Conservation (phyloP, 1,284 basidiomycete species). For the Pseudozyma sp. region DNA sequence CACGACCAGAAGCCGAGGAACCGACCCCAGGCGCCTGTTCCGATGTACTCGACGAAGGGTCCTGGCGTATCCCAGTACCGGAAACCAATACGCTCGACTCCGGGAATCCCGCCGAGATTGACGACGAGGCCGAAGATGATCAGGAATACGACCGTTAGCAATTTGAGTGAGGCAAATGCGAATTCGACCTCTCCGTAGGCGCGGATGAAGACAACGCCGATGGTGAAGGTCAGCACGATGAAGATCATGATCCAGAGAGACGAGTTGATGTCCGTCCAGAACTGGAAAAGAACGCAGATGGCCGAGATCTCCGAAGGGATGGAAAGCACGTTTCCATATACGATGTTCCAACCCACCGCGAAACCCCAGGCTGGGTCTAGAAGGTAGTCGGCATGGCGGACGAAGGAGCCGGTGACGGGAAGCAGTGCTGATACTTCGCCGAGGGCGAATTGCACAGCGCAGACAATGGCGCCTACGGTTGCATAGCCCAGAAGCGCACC, state of each 20-base stretch:
- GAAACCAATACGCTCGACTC: slow-evolving; percentile 53
- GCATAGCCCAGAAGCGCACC: slow-evolving; percentile 56
- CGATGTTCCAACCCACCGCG: slow-evolving; percentile 76
- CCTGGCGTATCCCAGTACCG: slow-evolving; percentile 69
- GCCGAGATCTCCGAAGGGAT: slow-evolving; percentile 80
- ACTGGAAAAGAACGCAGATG: slow-evolving; percentile 49
- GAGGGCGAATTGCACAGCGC: slow-evolving; percentile 49
- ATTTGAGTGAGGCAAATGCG: slow-evolving; percentile 37
- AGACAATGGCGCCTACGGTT: slow-evolving; percentile 52
- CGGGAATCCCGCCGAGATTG: slow-evolving; percentile 51
- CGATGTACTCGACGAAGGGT: slow-evolving; percentile 68
- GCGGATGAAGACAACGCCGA: slow-evolving; percentile 72
- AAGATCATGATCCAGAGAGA: slow-evolving; percentile 71
- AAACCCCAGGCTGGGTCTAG: slow-evolving; percentile 79
- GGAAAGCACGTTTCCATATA: slow-evolving; percentile 70
- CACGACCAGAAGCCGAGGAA: slow-evolving; percentile 66
- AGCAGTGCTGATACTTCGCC: slow-evolving; percentile 71
- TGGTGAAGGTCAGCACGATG: slow-evolving; percentile 68
- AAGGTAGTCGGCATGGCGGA: slow-evolving; percentile 82
- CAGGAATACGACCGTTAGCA: slow-evolving; percentile 43
- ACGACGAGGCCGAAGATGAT: slow-evolving; percentile 55
- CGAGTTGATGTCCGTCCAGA: slow-evolving; percentile 53
- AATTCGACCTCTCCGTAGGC: slow-evolving; percentile 77
- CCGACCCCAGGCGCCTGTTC: slow-evolving; percentile 74
- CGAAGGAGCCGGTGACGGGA: slow-evolving; percentile 76